Base-by-base conservation (phyloP, 352 stramenopile genomes). In the Globisporangium carolinianum region DNA sequence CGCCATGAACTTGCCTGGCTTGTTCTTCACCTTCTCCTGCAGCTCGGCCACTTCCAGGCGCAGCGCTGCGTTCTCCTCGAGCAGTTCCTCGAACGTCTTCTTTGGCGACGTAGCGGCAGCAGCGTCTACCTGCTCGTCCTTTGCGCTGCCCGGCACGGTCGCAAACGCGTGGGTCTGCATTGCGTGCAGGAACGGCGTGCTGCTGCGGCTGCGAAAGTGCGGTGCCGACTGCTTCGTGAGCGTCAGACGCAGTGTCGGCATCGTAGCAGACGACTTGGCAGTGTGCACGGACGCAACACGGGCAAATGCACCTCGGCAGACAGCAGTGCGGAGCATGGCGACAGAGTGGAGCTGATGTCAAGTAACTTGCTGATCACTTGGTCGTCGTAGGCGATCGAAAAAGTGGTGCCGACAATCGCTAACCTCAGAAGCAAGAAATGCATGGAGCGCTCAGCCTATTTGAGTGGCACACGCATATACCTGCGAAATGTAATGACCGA, bases 61-160 rank as follows among this genome's bases (percentile, higher is more conserved):
- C 36, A 95, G 71, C 51, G 67, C 75, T 12, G 72, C 73, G 53
- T 94, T 94, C 69, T 94, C 71, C 32, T 75, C 66, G 36, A 93
- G 72, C 18, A 95, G 77, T 46, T 89, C 72, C 52, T 91, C 67
- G 37, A 92, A 79, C 17, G 79, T 80, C 67, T 89, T 73, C 57
- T 72, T 64, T 5, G 53, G 53, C 39, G 47, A 43, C 37, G 24
- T 57, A 9, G 11, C 61, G 3, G 24, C 2, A 32, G 24, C 1
- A 32, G 24, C 24, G 41, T 67, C 55, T 39, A 73, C 50, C 9
- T 69, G 43, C 15, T 78, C 58, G 41, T 81, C 63, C 39, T 64
- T 73, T 24, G 51, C 47, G 24, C 24, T 32, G 24, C 24, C 24
- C 10, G 71, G 65, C 14, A 75, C 11, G 10, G 83, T 86, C 45